A percentile compares a stretch with the other conserved stretches of the same genome.
Evolutionary conservation across 257 asterid genomes (phyloP).

Genomic region (Prunella vulgaris): DNA sequence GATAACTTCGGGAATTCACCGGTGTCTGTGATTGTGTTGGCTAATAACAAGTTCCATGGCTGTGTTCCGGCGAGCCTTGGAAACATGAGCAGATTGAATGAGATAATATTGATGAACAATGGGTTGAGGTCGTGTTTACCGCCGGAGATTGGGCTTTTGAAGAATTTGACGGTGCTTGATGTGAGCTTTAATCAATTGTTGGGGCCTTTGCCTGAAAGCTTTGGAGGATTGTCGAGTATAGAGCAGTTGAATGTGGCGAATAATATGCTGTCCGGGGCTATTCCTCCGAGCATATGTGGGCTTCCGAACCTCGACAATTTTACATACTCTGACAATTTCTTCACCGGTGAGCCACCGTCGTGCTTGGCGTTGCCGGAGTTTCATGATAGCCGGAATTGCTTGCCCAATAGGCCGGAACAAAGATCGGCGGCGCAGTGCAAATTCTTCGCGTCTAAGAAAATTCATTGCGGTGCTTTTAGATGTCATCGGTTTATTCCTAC

Average conservation of each 20-base stretch:
- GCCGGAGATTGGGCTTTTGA: conserved; percentile 59
- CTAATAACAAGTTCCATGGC: conserved; percentile 74
- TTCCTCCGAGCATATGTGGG: conserved; percentile 60
- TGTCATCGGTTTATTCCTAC: conserved; percentile 67
- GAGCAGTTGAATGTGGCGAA: conserved; percentile 81
- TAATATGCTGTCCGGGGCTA: conserved; percentile 51
- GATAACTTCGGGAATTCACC: conserved; percentile 90
- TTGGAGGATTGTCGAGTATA: conserved; percentile 67
- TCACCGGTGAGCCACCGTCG: conserved; percentile 69
- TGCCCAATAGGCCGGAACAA: conserved; percentile 62
- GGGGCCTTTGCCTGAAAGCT: conserved; percentile 62
- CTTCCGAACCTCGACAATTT: conserved; percentile 68
- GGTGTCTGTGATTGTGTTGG: conserved; percentile 76
- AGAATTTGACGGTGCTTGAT: conserved; percentile 72
- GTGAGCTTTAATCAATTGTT: conserved; percentile 50
- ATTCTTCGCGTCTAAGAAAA: conserved; percentile 44
- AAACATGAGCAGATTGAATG: conserved; percentile 67
- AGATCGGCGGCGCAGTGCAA: conserved; percentile 54
- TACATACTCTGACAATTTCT: conserved; percentile 59
- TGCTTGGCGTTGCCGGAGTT: conserved; percentile 61
- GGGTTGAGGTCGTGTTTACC: conserved; percentile 78
- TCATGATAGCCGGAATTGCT: conserved; percentile 59
- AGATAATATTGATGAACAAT: conserved; percentile 64
- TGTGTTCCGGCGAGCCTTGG: conserved; percentile 79
- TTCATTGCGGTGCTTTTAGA: conserved; percentile 69